phyloP scores from a whole-genome alignment of 768 basidiomycete genomes.

The Phlebiopsis flavidoalba region DNA sequence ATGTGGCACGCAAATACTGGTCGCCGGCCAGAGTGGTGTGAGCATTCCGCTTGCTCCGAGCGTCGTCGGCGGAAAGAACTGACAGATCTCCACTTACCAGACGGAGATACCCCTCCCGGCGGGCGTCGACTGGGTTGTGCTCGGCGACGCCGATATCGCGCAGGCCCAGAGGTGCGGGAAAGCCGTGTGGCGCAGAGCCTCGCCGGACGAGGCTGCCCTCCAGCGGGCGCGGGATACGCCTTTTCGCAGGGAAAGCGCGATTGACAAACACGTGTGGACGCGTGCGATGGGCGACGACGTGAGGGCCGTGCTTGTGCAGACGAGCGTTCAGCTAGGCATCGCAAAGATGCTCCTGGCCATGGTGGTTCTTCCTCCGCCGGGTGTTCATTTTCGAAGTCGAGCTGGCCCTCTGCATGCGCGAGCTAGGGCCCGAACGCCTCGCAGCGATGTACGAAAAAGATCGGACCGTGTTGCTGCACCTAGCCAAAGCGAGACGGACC shows the following conservation, averaged over 20 bases:
- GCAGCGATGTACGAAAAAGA: not conserved
- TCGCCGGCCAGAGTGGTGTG: not conserved
- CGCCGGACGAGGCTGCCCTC: not conserved
- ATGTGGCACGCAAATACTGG: not conserved
- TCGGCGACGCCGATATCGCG: not conserved
- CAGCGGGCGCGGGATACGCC: not conserved
- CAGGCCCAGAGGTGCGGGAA: not conserved
- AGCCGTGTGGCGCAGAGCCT: not conserved
- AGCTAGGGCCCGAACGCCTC: not conserved
- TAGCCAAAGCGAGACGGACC: not conserved
- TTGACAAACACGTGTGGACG: not conserved
- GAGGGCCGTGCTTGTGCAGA: not conserved
- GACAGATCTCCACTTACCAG: not conserved
- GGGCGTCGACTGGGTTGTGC: not conserved
- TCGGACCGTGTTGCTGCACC: not conserved
- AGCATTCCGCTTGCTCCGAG: not conserved
- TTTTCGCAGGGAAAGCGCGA: not conserved
- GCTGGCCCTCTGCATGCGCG: not conserved
- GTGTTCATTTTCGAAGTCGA: no score
- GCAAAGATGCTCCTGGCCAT: not conserved
- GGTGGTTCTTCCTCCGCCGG: no score
- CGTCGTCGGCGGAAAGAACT: not conserved
- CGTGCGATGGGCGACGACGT: not conserved
- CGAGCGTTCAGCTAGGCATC: not conserved
- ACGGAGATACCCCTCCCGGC: not conserved